Evolutionary conservation across 768 basidiomycete species (phyloP).

Genomic region (Naematelia aurantialba): DNA sequence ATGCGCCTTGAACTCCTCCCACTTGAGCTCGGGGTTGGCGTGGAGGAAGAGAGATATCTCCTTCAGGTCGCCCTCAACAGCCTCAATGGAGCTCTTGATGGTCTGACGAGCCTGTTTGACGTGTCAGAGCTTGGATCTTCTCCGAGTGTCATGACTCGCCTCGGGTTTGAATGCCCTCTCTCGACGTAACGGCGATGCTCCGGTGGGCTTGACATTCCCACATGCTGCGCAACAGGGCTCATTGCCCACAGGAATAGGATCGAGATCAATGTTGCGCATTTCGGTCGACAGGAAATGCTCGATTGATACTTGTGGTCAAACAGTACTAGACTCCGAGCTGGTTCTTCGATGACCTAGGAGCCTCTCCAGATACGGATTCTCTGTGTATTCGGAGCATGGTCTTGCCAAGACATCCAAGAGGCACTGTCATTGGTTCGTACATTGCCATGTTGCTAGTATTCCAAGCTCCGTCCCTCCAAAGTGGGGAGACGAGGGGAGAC

Average conservation of each 20-base stretch:
- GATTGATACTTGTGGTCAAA: too few relatives aligned
- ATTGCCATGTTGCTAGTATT: background rate
- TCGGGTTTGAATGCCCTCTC: background rate
- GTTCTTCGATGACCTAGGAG: too few relatives aligned
- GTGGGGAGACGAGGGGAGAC: too few relatives aligned
- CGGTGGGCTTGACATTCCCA: background rate
- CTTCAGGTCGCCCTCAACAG: constrained; percentile 4
- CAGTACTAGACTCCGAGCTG: too few relatives aligned
- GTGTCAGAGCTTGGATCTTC: background rate
- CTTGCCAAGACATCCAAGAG: background rate
- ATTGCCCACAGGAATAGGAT: background rate
- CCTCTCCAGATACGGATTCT: background rate
- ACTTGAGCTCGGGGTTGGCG: constrained; percentile 11
- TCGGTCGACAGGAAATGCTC: too few relatives aligned
- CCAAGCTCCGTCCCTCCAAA: background rate
- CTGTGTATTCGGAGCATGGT: background rate
- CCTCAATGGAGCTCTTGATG: background rate
- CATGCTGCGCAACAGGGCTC: background rate
- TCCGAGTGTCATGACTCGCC: background rate
- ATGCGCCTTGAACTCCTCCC: constrained; percentile 16
- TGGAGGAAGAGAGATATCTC: constrained; percentile 3
- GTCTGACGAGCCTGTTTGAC: background rate
- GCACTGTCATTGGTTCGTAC: background rate
- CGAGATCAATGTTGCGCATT: background rate
- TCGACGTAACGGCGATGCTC: background rate